Base-by-base conservation (phyloP, 2,329 filamentous ascomycete genomes). In the Botryotinia globosa region DNA sequence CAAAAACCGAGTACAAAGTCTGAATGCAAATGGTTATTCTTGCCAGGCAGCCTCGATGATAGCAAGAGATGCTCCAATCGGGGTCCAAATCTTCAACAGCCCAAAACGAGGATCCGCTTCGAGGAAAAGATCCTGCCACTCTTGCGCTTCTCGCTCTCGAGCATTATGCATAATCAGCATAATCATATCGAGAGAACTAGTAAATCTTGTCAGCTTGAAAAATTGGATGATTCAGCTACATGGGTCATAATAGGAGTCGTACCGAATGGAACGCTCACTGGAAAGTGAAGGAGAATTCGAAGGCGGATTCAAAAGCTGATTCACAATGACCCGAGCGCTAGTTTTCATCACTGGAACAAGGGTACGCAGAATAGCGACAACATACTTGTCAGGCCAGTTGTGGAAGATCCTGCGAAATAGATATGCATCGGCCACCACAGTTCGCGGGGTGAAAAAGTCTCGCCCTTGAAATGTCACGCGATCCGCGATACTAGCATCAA, bases 401-500 rank as follows among this genome's bases (percentile, higher is more conserved):
- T 64, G 68, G 20, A 71, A 63, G 44, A 71, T 54, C 34, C 56
- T 48, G 25, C 68, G 68, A 16, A 61, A 71, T 5, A 51, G 42
- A 71, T 71, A 71, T 39, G 56, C 56, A 51, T 71, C 68, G 10
- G 58, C 68, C 4, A 32, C 20, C 20, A 63, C 39, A 1, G 68
- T 29, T 54, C 56, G 68, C 16, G 51, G 18, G 22, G 44, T 22
- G 20, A 71, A 71, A 32, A 71, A 51, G 29, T 64, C 68, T 54
- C 63, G 44, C 4, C n/a, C 22, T 29, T 25, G 16, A 34, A 63
- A 71, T n/a, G 22, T 32, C 42, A 71, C 51, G 4, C 42, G 44
- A 1, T 51, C 32, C 12, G 34, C 32, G 39, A 61, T 8, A 79
- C 78, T 0, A 77, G 79, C 72, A 83, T 82, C 74, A 83, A 82